Percentiles rank a stretch among this genome's conserved stretches.
phyloP scores from a whole-genome alignment of 176 grass and related monocot species.

The Avena eriantha region DNA sequence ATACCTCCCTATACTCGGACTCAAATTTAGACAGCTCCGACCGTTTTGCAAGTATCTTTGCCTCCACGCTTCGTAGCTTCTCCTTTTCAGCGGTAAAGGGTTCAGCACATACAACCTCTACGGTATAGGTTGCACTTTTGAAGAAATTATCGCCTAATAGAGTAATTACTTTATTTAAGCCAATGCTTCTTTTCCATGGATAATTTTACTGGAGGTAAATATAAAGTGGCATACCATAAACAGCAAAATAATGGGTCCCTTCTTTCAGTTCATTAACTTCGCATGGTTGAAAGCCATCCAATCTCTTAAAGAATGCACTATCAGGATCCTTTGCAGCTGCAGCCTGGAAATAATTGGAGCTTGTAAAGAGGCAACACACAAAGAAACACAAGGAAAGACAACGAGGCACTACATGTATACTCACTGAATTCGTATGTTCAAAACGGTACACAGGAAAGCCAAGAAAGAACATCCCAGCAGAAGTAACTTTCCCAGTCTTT shows the following conservation, averaged over 20 bases:
- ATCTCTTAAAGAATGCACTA: slow-evolving; percentile 94
- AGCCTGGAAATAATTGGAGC: slow-evolving; percentile 54
- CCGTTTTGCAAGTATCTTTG: slow-evolving; percentile 80
- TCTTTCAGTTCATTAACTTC: slow-evolving; percentile 98
- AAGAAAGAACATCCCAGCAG: slow-evolving; percentile 96
- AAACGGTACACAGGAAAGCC: slow-evolving; percentile 93
- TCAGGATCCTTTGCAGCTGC: slow-evolving; percentile 83
- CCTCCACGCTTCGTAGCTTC: slow-evolving; percentile 73
- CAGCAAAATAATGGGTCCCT: slow-evolving; percentile 89
- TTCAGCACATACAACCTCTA: slow-evolving; percentile 90
- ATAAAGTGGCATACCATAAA: slow-evolving; percentile 76
- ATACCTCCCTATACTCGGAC: slow-evolving; percentile 91
- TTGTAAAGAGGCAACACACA: slow-evolving; percentile 34
- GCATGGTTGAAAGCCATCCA: slow-evolving; percentile 97
- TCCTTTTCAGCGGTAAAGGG: slow-evolving; percentile 81
- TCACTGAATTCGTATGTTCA: slow-evolving; percentile 76
- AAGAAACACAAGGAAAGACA: slow-evolving; percentile 24
- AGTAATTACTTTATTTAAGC: slow-evolving; percentile 6
- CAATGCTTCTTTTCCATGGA: slow-evolving; percentile 13
- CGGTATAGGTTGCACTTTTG: slow-evolving; percentile 86
- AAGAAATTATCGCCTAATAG: slow-evolving; percentile 97
- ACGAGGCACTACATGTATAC: slow-evolving; percentile 31
- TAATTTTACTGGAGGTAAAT: slow-evolving; percentile 1
- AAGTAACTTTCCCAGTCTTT: slow-evolving; percentile 83
- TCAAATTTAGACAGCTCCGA: slow-evolving; percentile 95